Evolutionary conservation across 768 basidiomycete genomes (phyloP).

Genomic region (Termitomyces sp.): DNA sequence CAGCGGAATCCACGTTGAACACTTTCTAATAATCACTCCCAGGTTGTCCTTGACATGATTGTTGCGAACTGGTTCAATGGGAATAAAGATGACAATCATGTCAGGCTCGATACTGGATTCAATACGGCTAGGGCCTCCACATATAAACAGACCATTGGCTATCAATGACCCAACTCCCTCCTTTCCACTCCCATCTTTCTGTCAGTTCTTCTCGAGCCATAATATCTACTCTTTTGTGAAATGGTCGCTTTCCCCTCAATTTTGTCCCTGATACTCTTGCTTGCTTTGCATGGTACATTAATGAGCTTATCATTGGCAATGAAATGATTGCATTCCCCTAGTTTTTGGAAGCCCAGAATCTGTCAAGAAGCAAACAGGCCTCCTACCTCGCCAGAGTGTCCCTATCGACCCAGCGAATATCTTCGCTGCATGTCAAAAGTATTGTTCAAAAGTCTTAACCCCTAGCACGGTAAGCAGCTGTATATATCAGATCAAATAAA

Average conservation of each 20-base stretch:
- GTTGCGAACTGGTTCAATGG: background rate
- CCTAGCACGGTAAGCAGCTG: background rate
- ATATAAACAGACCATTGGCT: background rate
- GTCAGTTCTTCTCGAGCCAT: background rate
- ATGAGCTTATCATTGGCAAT: background rate
- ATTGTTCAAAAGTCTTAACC: background rate
- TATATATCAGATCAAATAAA: background rate
- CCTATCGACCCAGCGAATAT: background rate
- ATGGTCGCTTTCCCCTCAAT: background rate
- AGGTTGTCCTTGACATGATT: background rate
- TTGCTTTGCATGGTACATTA: background rate
- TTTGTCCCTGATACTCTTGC: background rate
- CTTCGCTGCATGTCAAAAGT: background rate
- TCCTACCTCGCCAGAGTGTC: background rate
- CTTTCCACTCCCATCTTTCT: background rate
- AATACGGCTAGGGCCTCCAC: background rate
- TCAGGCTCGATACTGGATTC: background rate
- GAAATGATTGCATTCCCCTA: background rate
- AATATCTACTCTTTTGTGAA: background rate
- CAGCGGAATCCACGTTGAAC: background rate
- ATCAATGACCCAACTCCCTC: background rate
- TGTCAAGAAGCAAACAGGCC: background rate
- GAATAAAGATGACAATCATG: background rate
- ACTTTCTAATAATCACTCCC: background rate
- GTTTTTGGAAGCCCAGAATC: background rate